Conservation (phyloP, 805 yeast genomes). For the Schwanniomyces vanrijiae region DNA sequence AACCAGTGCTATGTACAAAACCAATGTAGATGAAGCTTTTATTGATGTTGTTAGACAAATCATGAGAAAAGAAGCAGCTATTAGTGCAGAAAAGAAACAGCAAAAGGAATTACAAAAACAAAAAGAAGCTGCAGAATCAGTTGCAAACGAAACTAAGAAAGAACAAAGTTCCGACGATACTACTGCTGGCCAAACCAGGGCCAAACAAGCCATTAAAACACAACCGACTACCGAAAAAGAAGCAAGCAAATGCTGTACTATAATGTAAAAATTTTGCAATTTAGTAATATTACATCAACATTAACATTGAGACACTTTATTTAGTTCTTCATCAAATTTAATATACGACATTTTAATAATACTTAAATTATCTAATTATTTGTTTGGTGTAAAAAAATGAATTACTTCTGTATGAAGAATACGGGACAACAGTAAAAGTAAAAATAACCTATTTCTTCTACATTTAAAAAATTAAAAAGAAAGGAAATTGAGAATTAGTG, state of each 20-base stretch:
- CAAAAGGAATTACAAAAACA: conserved; percentile 42
- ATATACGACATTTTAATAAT: not conserved
- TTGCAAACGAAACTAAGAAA: not conserved
- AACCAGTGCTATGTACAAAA: conserved; percentile 86
- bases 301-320: not conserved
- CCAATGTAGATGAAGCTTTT: conserved; percentile 89
- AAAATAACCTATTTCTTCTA: not conserved
- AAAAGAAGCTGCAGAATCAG: conserved; percentile 13
- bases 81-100: conserved; percentile 44
- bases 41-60: conserved; percentile 87
- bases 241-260: conserved; percentile 29
- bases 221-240: not conserved
- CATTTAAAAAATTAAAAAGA: not conserved
- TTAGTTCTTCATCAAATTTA: not conserved
- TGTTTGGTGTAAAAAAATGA: too few relatives aligned
- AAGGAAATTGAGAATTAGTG: conserved; percentile 13
- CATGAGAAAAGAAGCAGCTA: conserved; percentile 66
- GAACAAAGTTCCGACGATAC: conserved; percentile 8
- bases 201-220: conserved; percentile 19
- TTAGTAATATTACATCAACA: too few relatives aligned
- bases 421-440: too few relatives aligned
- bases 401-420: too few relatives aligned
- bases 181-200: not conserved
- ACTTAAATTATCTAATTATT: too few relatives aligned
- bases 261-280: conserved; percentile 16